phyloP scores from a whole-genome alignment of 1,284 basidiomycete genomes.

The Ceratobasidium sp. region DNA sequence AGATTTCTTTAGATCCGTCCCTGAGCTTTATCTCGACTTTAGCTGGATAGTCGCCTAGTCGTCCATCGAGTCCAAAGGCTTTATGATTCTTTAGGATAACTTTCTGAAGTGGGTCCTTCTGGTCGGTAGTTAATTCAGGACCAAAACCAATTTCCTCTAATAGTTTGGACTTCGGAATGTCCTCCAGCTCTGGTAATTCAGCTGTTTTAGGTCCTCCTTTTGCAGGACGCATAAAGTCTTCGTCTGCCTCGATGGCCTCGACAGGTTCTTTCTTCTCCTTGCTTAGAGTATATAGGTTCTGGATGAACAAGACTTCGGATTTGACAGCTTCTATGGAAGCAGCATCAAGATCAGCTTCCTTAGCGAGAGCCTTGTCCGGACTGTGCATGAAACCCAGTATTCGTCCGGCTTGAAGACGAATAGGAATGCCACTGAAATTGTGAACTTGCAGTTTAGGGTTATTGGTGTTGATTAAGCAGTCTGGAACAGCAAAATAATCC shows the following conservation, averaged over 20 bases:
- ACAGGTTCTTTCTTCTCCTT: conserved; percentile 48
- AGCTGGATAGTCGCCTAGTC: conserved; percentile 51
- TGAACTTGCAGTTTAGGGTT: conserved; percentile 50
- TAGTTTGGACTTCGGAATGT: conserved; percentile 37
- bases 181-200: conserved; percentile 49
- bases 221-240: neutral
- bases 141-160: conserved; percentile 44
- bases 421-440: conserved; percentile 51
- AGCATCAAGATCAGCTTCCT: neutral
- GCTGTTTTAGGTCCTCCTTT: conserved; percentile 52
- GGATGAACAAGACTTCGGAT: neutral
- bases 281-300: neutral
- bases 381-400: conserved; percentile 49
- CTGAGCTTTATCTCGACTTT: conserved; percentile 50
- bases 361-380: conserved; percentile 28
- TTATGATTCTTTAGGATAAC: conserved; percentile 39
- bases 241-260: neutral
- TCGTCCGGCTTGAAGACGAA: conserved; percentile 50
- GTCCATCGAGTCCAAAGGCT: conserved; percentile 55
- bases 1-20: conserved; percentile 51
- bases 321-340: neutral
- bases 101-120: conserved; percentile 46
- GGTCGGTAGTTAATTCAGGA: neutral
- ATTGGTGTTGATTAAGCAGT: conserved; percentile 49
- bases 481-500: conserved; percentile 50